Base-by-base conservation (phyloP, 2,329 filamentous ascomycete genomes). In the Gliomastix tumulicola region DNA sequence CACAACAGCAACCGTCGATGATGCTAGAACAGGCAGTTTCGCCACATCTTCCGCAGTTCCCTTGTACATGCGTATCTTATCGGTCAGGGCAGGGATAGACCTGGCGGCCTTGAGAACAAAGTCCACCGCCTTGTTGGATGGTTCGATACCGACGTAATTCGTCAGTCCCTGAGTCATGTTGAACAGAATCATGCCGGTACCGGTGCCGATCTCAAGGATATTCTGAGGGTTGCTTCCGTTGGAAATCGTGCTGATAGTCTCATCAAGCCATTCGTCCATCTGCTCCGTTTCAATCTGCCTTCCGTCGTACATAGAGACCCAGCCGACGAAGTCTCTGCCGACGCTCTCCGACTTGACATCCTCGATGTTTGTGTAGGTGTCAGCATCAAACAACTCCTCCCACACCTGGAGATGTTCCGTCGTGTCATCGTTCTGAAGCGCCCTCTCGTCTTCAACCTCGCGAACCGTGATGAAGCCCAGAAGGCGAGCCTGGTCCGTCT, bases 241-340 rank as follows among this genome's bases (percentile, higher is more conserved):
- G 10, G 32, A 40, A 0, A 44, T 39, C 6, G 13, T n/a, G 2
- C 34, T 12, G 2, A 56, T 50, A 2, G 52, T 53, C 8, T 57
- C 55, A 10, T 55, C 47, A 1, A 58, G 42, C 55, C 55, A 58
- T 32, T 55, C 54, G 4, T 49, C 35, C 55, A 58, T 57, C 19
- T 57, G 49, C 2, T 3, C 36, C 21, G 42, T 48, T 28, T 52
- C 45, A 6, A 57, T 53, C 2, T 40, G 10, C 0, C 13, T 43
- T 5, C 53, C 54, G 27, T 57, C 47, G 19, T 55, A 56, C 49
- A 54, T 54, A 1, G 55, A 58, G 5, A 42, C 53, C 56, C 56
- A 58, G 9, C 48, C 51, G 1, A 41, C 44, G 21, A 57, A 58
- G 25, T 59, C 54, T 4, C 39, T 36, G 1, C 53, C 54, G 22